Base-by-base conservation (phyloP, 1,284 basidiomycete genomes). In the Boletellus sp. region DNA sequence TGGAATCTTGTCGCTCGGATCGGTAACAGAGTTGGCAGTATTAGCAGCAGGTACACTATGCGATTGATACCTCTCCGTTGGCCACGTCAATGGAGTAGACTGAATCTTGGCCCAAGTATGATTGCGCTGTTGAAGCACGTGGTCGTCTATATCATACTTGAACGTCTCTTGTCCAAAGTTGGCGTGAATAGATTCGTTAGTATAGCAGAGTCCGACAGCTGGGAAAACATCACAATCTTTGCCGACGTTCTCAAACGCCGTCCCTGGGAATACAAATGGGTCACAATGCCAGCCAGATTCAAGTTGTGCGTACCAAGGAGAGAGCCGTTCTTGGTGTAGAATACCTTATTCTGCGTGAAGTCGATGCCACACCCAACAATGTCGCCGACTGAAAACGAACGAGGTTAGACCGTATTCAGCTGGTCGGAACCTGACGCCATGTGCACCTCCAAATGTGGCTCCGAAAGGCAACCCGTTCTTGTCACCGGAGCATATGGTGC, bases 161-260 rank as follows among this genome's bases (percentile, higher is more conserved):
- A 96, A 97, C 2, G 83, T 77, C 14, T 84, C 80, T 50, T 87
- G 84, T 7, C 90, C 89, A 64, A 96, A 94, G 69, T 96, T 95
- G 59, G 84, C 84, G 37, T 80, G 79, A 36, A 93, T 70, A 17
- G 77, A 72, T 64, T 94, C 91, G 32, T 78, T 73, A 2, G 74
- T 70, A 54, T 91, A 85, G 42, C 89, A 86, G 48, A 97, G 73
- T 9, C 93, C 94, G 41, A 95, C 77, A n/a, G 88, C 82, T 4
- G 94, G 92, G 61, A 85, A 91, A 21, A 95, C 60, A 17, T 82
- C 77, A 43, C 69, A 63, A 36, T 72, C 73, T 66, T 73, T 76
- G n/a, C 84, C 84, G 27, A 92, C 75, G 49, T 82, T 79, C 26
- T 83, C 78, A 60, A 91, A 92, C 4, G 82, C 81, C 49, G 76